Conservation (phyloP, 2,329 filamentous ascomycete genomes). For the Metarhizium robertsii region DNA sequence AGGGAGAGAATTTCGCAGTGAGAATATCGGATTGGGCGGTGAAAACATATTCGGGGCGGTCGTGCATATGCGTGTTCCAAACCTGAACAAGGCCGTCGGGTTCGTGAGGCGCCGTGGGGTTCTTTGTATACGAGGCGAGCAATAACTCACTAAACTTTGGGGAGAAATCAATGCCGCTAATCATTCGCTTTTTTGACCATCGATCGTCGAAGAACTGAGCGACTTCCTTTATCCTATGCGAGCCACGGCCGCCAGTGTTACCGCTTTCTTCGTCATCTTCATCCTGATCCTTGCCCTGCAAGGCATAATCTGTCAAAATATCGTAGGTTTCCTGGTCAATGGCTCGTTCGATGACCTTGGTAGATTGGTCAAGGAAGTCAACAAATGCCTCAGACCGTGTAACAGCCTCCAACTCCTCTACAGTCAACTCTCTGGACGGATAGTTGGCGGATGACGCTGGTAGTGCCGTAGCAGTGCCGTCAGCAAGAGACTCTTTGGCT, state of each 20-base stretch:
- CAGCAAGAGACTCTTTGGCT: constrained; percentile 49
- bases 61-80: constrained; percentile 93
- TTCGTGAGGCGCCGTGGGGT: constrained; percentile 87
- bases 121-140: constrained; percentile 93
- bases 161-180: constrained; percentile 91
- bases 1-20: constrained; percentile 95
- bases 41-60: constrained; percentile 92
- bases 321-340: constrained; percentile 89
- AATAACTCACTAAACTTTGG: constrained; percentile 91
- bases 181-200: constrained; percentile 96
- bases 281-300: constrained; percentile 64
- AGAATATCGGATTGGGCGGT: constrained; percentile 94
- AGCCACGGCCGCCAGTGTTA: constrained; percentile 60
- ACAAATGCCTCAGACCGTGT: constrained; percentile 88
- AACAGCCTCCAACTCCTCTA: constrained; percentile 82
- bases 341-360: constrained; percentile 93
- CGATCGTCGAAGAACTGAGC: constrained; percentile 90
- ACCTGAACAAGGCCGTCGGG: constrained; percentile 90
- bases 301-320: constrained; percentile 86
- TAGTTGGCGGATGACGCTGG: constrained; percentile 42
- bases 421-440: constrained; percentile 68
- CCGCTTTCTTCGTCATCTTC: constrained; percentile 75
- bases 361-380: constrained; percentile 90
- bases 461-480: constrained; percentile 24
- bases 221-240: constrained; percentile 73